Base-by-base conservation (phyloP, 2,329 filamentous ascomycete genomes). In the Monosporascus cannonballus region DNA sequence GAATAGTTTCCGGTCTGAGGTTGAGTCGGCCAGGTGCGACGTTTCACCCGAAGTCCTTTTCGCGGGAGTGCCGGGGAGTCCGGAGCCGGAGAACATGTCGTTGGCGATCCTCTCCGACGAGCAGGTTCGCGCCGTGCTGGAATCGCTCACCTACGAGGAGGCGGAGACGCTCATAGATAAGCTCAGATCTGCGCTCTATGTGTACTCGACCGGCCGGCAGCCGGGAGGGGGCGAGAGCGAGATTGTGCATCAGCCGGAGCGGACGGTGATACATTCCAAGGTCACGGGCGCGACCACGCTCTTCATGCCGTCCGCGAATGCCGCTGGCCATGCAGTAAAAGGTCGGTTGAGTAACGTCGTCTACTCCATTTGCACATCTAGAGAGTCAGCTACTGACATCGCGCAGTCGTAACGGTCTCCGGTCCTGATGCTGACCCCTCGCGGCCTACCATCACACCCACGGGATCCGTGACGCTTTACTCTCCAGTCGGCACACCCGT, bases 261-360 rank as follows among this genome's bases (percentile, higher is more conserved):
- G 80, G 34, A 75, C 75, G 9, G 69, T 74, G 0, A 73, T 82
- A 7, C 66, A 75, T 41, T 78, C 77, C 25, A 64, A 70, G 1
- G 67, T 66, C 0, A 79, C 77, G 17, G 76, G 76, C 41, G 73
- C 77, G 30, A 85, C 81, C 18, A 89, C 85, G 2, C 71, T 90
- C 22, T 90, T 90, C 65, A 90, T 90, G 84, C 87, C 87, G 0
- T 86, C 86, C 1, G 82, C 78, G 24, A 83, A 83, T 54, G 79
- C 80, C 0, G 67, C 72, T 7, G 82, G 81, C 27, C 84, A 88
- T 56, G 85, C 83, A 3, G 79, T 90, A 61, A 92, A 92, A 73
- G 81, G 81, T 79, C 58, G 55, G 65, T 55, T 15, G 36, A 18
- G 24, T 22, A 34, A 25, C 20, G 36, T 24, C 41, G 39, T 8